These are phyloP conservation scores for Gracilaria caudata DNA, from an alignment of 23 red algal genomes.

Conservation along the genomic window DNA sequence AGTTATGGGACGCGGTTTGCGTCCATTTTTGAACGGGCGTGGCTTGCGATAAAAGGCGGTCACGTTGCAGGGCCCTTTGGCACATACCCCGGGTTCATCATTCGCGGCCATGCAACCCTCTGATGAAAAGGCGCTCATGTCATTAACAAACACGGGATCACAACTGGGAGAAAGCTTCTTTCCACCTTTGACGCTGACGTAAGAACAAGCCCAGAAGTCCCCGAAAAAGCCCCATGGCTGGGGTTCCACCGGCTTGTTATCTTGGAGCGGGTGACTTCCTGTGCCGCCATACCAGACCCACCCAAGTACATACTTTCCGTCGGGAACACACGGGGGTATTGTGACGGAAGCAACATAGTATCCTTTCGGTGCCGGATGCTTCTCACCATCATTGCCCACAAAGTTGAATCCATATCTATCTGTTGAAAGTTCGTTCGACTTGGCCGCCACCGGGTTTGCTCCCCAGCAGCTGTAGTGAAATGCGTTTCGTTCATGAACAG, in stretches of 20 bases:
- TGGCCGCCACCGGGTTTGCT: not conserved
- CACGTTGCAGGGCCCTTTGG: slow-evolving; percentile 12
- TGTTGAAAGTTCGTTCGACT: not conserved
- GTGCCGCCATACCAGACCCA: slow-evolving; percentile 63
- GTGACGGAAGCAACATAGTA: slow-evolving; percentile 19
- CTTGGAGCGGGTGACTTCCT: not conserved
- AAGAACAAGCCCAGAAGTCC: slow-evolving; percentile 61
- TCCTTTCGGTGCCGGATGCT: not conserved
- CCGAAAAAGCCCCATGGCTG: slow-evolving; percentile 19
- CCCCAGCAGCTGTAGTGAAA: slow-evolving; percentile 64
- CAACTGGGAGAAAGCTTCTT: not conserved
- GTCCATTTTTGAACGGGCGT: not conserved
- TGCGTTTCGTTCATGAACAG: slow-evolving; percentile 19
- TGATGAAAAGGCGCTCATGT: slow-evolving; percentile 20
- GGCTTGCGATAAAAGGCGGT: slow-evolving; percentile 3
- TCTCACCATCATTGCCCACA: slow-evolving; percentile 42
- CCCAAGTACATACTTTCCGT: slow-evolving; percentile 47
- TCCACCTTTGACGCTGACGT: slow-evolving; percentile 34
- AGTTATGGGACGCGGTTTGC: slow-evolving; percentile 3
- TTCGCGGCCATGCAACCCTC: slow-evolving; percentile 29
- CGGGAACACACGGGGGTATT: slow-evolving; percentile 18
- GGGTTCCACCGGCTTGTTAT: not conserved
- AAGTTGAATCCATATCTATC: slow-evolving; percentile 19
- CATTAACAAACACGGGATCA: slow-evolving; percentile 36
- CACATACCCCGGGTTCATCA: slow-evolving; percentile 16